Base-by-base conservation (phyloP, 768 basidiomycete species). In the Chlorophyllum brunneum region DNA sequence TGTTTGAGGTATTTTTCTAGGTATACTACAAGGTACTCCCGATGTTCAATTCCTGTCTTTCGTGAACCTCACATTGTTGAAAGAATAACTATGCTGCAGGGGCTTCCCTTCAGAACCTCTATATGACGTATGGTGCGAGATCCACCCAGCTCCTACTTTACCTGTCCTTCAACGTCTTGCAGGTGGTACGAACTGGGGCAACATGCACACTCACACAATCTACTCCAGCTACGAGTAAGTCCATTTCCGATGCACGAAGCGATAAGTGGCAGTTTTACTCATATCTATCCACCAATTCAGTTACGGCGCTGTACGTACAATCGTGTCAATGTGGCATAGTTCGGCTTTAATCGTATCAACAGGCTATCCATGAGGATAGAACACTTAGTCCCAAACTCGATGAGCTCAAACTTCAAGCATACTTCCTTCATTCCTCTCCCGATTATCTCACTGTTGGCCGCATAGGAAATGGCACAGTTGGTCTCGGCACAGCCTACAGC, bases 371-470 rank as follows among this genome's bases (percentile, higher is more conserved):
- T 23, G 86, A 88, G 62, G 75, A 75, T 43, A 74, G 86, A 26
- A 72, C 71, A 22, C 60, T 83, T 8, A 76, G 74, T 0, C 64
- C 72, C 6, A 88, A 88, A 63, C 78, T 79, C 57, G 68, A 75
- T 37, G 86, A 88, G 52, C 70, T 88, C 31, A 88, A 86, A 61
- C 74, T 78, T 22, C 76, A 88, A 57, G 76, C 72, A 5, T 72
- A 83, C 24, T 88, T 88, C 69, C 67, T 88, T 10, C 79, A 85
- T 34, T 80, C 81, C 29, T 81, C 82, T 3, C 78, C 79, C 0
- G 80, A 81, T 49, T 83, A 87, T 61, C 72, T 78, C 56, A 78
- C 83, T 62, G 87, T 85, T 2, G 77, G 83, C 46, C 71, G 79
- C 61, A 70, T 85, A 15, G 82, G 82, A 1, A 74, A 82, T 54